Conservation (phyloP, 2,329 filamentous ascomycete species). For the Colletotrichum viniferum region DNA sequence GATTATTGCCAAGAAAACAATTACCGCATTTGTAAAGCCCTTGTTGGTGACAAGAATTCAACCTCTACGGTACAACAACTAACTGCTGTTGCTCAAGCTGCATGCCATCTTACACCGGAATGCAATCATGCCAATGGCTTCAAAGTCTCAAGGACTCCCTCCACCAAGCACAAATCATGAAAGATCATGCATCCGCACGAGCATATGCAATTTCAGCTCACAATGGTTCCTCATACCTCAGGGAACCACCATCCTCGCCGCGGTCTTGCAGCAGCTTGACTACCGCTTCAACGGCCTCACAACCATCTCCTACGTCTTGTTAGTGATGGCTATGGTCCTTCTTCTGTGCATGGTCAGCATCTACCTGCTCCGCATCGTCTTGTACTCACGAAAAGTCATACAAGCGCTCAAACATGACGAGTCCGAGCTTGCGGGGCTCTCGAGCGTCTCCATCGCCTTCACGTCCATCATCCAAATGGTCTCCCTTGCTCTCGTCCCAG, state of each 20-base stretch:
- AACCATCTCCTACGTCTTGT: slow-evolving; percentile 40
- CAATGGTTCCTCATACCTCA: slow-evolving; percentile 42
- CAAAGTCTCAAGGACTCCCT: background rate
- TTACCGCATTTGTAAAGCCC: background rate
- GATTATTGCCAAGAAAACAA: background rate
- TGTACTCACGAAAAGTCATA: slow-evolving; percentile 34
- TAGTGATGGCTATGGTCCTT: slow-evolving; percentile 39
- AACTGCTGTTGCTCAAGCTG: rapidly evolving
- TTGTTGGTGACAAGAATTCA: background rate
- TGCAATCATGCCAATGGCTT: background rate
- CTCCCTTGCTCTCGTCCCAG: slow-evolving; percentile 22
- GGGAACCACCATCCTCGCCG: slow-evolving; percentile 38
- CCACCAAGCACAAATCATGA: background rate
- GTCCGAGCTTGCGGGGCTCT: slow-evolving; percentile 39
- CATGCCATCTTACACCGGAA: rapidly evolving
- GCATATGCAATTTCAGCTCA: slow-evolving; percentile 36
- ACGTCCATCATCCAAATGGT: slow-evolving; percentile 30
- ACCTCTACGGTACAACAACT: background rate
- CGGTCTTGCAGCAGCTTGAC: slow-evolving; percentile 38
- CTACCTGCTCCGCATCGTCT: slow-evolving; percentile 34
- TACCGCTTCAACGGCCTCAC: slow-evolving; percentile 43
- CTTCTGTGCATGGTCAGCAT: slow-evolving; percentile 30
- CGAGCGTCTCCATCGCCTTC: slow-evolving; percentile 40
- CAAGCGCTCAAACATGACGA: slow-evolving; percentile 32
- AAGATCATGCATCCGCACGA: background rate